Conservation (phyloP, 1,139 yeast species). For the Zygoascus hellenicus region DNA sequence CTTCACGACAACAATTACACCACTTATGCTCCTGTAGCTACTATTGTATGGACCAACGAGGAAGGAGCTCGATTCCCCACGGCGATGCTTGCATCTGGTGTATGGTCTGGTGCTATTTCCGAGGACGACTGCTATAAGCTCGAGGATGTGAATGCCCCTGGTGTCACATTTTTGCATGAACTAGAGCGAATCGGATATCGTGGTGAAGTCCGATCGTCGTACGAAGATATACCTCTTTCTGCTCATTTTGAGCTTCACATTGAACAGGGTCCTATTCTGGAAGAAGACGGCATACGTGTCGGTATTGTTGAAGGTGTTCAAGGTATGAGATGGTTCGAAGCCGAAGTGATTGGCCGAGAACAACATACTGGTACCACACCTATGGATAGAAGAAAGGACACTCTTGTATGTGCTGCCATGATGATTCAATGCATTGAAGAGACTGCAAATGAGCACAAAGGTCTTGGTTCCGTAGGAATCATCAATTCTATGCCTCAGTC, state of each 20-base stretch:
- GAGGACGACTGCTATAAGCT: conserved; percentile 47
- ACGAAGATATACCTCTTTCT: conserved; percentile 49
- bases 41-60: conserved; percentile 69
- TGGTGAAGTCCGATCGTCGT: conserved; percentile 47
- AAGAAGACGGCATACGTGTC: conserved; percentile 47
- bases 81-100: conserved; percentile 59
- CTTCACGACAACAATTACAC: conserved; percentile 50
- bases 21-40: conserved; percentile 63
- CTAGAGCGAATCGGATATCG: conserved; percentile 56
- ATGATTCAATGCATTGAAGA: conserved; percentile 53
- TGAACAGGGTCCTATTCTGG: conserved; percentile 70
- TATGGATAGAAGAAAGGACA: conserved; percentile 54
- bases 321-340: conserved; percentile 57
- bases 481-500: conserved; percentile 52
- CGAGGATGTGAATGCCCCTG: conserved; percentile 48
- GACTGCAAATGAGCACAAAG: conserved; percentile 47
- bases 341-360: conserved; percentile 52
- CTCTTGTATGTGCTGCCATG: conserved; percentile 51
- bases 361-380: conserved; percentile 76
- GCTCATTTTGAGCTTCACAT: conserved; percentile 72
- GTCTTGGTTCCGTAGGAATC: conserved; percentile 58
- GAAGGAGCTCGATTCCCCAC: conserved; percentile 74
- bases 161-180: conserved; percentile 46
- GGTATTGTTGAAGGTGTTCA: conserved; percentile 67
- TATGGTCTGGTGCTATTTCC: conserved; percentile 52